Evolutionary conservation across 2,329 filamentous ascomycete species (phyloP), one percentile per base, ranked within the genome.

Genomic region (Penicillium brevicompactum): DNA sequence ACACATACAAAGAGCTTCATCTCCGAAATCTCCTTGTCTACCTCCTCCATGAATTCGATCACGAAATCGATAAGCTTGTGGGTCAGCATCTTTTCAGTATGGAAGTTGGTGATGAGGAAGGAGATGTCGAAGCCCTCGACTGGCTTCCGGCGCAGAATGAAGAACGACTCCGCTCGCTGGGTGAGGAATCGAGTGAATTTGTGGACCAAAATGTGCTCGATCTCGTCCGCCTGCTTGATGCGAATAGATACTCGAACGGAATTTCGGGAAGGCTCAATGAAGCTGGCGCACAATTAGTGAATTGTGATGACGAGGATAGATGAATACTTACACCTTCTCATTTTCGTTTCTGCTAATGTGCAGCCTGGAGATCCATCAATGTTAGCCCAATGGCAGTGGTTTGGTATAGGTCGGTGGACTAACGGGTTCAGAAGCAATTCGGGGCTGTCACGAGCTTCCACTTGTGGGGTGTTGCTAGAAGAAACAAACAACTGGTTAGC

Each of bases 181-280:
- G 91, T 97, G 78, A 99, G 79, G 82, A 99, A 99, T 53, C 94
- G 85, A 40, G 92, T 96, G 71, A 99, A 97, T 78, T 99, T 99
- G 80, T 97, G 94, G 62, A 99, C 94, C 59, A 55, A 47, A 49
- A 57, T 97, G 74, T 95, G 86, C 77, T 99, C 94, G 69, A 97
- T 99, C 80, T 99, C 94, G 76, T 99, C 94, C 59, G 94, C 94
- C 82, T 99, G 94, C 81, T 99, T 99, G 77, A 99, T 97, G 82
- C 93, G 91, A 80, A 99, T 96, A 84, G 91, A 96, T 70, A 99
- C 90, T 66, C 94, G 89, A 65, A 99, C 90, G 65, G 90, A 95
- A 84, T 99, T 99, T 79, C 97, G 89, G 75, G 90, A 94, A 51
- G 94, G 92, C 80, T 97, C 93, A 72, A 97, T 96, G 38, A 41